Conservation (phyloP, 805 yeast genomes). For the Debaryomyces tyrocola region DNA sequence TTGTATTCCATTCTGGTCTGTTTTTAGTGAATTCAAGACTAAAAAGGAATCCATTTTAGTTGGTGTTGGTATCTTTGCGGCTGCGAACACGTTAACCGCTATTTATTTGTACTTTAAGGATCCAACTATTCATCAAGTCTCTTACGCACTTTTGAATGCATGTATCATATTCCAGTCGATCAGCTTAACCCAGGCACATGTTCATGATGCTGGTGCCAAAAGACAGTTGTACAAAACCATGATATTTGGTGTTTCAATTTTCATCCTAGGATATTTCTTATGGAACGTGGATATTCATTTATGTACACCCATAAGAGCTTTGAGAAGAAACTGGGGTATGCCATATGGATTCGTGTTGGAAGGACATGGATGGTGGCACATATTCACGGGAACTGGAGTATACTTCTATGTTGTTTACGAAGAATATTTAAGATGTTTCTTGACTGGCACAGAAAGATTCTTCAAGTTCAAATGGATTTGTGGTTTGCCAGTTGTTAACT, state of each 20-base stretch:
- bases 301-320: slow-evolving; percentile 56
- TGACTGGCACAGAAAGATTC: slow-evolving; percentile 54
- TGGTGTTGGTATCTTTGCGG: slow-evolving; percentile 48
- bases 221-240: slow-evolving; percentile 55
- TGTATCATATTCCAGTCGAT: slow-evolving; percentile 64
- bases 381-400: slow-evolving; percentile 82
- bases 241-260: slow-evolving; percentile 58
- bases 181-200: slow-evolving; percentile 50
- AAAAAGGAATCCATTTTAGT: slow-evolving; percentile 39
- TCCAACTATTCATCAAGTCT: slow-evolving; percentile 87
- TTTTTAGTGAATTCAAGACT: slow-evolving; percentile 59
- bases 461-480: slow-evolving; percentile 60
- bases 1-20: slow-evolving; percentile 88
- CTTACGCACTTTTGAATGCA: slow-evolving; percentile 78
- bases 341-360: slow-evolving; percentile 87
- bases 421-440: slow-evolving; percentile 70
- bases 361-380: slow-evolving; percentile 98
- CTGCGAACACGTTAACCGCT: slow-evolving; percentile 63
- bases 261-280: slow-evolving; percentile 71
- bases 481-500: slow-evolving; percentile 54
- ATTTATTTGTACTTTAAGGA: slow-evolving; percentile 71
- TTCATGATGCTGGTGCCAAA: slow-evolving; percentile 48
- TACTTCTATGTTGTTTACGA: slow-evolving; percentile 80
- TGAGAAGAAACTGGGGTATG: slow-evolving; percentile 68
- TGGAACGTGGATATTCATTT: slow-evolving; percentile 91